Evolutionary conservation across 129 eudicot genomes (phyloP).

Genomic region (Calendula officinalis): DNA sequence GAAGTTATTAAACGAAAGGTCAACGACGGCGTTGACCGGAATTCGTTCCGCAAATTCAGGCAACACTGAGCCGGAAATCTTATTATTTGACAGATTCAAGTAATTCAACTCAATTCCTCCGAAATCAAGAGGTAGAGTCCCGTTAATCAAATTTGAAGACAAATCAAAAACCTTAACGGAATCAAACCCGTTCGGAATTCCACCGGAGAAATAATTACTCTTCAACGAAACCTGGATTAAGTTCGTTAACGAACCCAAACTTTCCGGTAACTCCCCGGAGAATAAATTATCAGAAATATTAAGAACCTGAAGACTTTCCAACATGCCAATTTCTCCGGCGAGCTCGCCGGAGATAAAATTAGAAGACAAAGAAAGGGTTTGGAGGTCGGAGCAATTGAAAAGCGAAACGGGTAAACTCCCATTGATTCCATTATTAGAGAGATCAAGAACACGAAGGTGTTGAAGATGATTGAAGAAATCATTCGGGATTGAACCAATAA

Average conservation of each 20-base stretch:
- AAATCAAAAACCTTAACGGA: constrained; percentile 52
- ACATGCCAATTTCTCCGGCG: constrained; percentile 26
- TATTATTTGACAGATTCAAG: constrained; percentile 72
- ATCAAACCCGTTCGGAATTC: constrained; percentile 51
- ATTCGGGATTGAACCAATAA: constrained; percentile 63
- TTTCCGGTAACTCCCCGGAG: constrained; percentile 47
- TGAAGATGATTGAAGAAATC: constrained; percentile 54
- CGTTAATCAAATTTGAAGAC: constrained; percentile 59
- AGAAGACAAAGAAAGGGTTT: constrained; percentile 48
- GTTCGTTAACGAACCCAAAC: constrained; percentile 36
- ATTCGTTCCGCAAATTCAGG: constrained; percentile 36
- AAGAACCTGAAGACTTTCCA: constrained; percentile 26
- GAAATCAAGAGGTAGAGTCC: constrained; percentile 54
- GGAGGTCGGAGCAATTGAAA: constrained; percentile 57
- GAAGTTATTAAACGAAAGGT: constrained; percentile 69
- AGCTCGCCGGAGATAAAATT: constrained; percentile 57
- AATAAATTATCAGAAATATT: constrained; percentile 49
- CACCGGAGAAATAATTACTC: constrained; percentile 57
- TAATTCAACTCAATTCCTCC: constrained; percentile 54
- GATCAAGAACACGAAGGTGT: constrained; percentile 58
- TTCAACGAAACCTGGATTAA: constrained; percentile 47
- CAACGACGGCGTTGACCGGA: constrained; percentile 55
- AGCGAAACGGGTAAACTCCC: constrained; percentile 71
- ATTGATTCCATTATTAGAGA: constrained; percentile 63
- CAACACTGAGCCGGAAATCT: constrained; percentile 51